Evolutionary conservation across 2,329 filamentous ascomycete genomes (phyloP).

Genomic region (Aureobasidium leucospermi): DNA sequence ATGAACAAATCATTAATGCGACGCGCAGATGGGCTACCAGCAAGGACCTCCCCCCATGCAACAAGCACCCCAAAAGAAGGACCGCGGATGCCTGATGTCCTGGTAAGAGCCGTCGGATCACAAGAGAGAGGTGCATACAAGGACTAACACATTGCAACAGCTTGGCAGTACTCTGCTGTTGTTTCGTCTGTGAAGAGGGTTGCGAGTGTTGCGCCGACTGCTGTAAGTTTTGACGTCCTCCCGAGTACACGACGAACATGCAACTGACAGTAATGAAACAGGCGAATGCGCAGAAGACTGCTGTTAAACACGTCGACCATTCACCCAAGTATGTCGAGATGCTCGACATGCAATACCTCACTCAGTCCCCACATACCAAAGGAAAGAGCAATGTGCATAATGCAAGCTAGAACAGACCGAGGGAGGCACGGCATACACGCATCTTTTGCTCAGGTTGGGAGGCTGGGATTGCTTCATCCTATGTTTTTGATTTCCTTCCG

Average conservation of each 20-base stretch:
- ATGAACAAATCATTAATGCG: background rate
- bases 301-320: constrained; percentile 19
- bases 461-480: background rate
- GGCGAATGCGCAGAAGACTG: constrained; percentile 39
- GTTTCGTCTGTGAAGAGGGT: constrained; percentile 56
- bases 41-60: constrained; percentile 39
- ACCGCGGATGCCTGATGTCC: constrained; percentile 44
- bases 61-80: constrained; percentile 36
- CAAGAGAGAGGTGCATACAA: background rate
- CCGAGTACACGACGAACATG: background rate
- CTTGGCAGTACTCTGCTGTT: constrained; percentile 53
- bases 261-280: background rate
- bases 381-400: background rate
- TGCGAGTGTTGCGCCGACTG: constrained; percentile 60
- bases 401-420: background rate
- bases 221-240: constrained; percentile 25
- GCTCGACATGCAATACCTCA: background rate
- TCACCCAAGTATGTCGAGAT: background rate
- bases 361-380: background rate
- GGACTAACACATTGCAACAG: background rate
- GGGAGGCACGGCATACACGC: background rate
- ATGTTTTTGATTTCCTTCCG: background rate
- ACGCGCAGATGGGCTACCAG: constrained; percentile 31
- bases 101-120: constrained; percentile 26
- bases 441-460: background rate